These are phyloP conservation scores for Aspergillus thermomutatus DNA, from an alignment of 2,329 filamentous ascomycete genomes.

Conservation along the genomic window DNA sequence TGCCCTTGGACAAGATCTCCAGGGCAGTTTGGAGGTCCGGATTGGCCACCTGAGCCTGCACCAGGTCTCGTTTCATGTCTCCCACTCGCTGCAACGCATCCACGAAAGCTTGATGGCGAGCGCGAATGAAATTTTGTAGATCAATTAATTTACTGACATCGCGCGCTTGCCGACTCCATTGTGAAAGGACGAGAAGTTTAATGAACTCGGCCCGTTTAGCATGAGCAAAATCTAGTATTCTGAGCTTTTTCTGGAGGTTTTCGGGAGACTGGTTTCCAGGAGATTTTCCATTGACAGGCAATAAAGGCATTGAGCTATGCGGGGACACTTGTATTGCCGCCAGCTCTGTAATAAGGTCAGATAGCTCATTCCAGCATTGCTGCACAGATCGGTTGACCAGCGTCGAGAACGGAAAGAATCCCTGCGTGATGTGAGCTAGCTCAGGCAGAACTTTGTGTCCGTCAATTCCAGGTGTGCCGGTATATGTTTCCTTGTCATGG, in stretches of 20 bases:
- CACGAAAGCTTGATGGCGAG: constrained; percentile 60
- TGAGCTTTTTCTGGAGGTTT: constrained; percentile 72
- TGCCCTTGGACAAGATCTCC: constrained; percentile 75
- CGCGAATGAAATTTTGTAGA: constrained; percentile 69
- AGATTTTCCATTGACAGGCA: constrained; percentile 25
- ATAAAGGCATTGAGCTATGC: constrained; percentile 29
- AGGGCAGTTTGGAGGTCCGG: constrained; percentile 89
- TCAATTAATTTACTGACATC: constrained; percentile 87
- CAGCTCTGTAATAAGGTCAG: constrained; percentile 66
- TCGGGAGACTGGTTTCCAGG: constrained; percentile 44
- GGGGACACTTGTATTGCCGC: constrained; percentile 63
- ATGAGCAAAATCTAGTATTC: constrained; percentile 73
- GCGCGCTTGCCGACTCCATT: constrained; percentile 79
- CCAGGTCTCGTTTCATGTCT: constrained; percentile 69
- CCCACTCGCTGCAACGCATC: constrained; percentile 61
- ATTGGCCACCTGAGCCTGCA: constrained; percentile 72
- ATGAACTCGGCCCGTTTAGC: constrained; percentile 82
- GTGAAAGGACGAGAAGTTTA: constrained; percentile 83
- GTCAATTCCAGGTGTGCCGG: constrained; percentile 1
- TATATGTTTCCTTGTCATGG: constrained; percentile 7
- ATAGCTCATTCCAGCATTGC: constrained; percentile 74
- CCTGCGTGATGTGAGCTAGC: constrained; percentile 67
- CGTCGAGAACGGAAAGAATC: constrained; percentile 71
- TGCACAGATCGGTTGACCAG: constrained; percentile 78
- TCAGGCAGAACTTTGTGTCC: constrained; percentile 42